A percentile compares a stretch with the other conserved stretches of the same genome.
phyloP scores from a whole-genome alignment of 2,329 filamentous ascomycete species.

The Botrytis deweyae region DNA sequence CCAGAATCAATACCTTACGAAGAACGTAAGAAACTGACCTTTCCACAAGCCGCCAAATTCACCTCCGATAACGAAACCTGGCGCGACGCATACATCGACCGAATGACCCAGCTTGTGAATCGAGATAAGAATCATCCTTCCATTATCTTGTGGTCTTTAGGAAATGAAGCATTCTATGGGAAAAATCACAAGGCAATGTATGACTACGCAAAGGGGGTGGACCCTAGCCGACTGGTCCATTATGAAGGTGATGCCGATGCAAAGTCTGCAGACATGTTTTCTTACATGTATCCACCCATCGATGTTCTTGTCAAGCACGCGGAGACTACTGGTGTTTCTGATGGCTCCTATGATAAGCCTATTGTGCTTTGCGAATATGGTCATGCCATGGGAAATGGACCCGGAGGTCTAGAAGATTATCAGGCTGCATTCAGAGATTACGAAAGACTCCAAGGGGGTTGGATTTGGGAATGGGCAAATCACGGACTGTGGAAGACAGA shows the following conservation, averaged over 20 bases:
- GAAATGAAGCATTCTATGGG: constrained; percentile 73
- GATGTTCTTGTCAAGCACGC: constrained; percentile 42
- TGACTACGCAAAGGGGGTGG: constrained; percentile 50
- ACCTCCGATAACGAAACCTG: constrained; percentile 61
- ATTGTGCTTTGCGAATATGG: constrained; percentile 59
- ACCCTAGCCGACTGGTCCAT: constrained; percentile 54
- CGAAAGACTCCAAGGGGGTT: constrained; percentile 41
- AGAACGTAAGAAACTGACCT: constrained; percentile 57
- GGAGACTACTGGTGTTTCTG: constrained; percentile 46
- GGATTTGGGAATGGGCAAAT: constrained; percentile 66
- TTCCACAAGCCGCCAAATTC: constrained; percentile 54
- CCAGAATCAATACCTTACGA: constrained; percentile 59
- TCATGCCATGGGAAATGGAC: constrained; percentile 73
- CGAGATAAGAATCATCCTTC: constrained; percentile 70
- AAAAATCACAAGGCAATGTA: constrained; percentile 68
- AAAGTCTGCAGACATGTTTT: constrained; percentile 54
- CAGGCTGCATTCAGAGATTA: constrained; percentile 54
- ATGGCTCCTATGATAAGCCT: constrained; percentile 50
- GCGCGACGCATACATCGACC: constrained; percentile 65
- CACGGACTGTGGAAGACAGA: constrained; percentile 53
- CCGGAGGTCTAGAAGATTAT: constrained; percentile 68
- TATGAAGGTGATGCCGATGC: constrained; percentile 56
- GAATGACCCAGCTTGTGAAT: constrained; percentile 61
- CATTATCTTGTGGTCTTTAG: constrained; percentile 72
- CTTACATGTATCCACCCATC: constrained; percentile 55